Conservation (phyloP, 495 filamentous ascomycete genomes). For the Aspergillus sclerotiicarbonarius region DNA sequence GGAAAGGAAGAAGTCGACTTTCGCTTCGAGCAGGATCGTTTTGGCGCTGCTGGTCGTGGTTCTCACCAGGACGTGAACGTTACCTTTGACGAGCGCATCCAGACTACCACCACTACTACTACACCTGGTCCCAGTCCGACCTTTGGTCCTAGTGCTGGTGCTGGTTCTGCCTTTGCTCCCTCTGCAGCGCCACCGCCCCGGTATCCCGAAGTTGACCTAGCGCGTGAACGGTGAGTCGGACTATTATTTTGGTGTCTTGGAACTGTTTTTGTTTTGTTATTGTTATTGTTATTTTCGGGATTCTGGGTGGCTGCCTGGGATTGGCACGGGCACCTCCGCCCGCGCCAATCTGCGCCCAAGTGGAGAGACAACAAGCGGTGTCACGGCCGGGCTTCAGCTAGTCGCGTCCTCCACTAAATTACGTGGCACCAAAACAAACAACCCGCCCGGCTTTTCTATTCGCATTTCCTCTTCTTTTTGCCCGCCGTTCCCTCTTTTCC, state of each 20-base stretch:
- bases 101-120: neutral
- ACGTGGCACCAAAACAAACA: slow-evolving; percentile 38
- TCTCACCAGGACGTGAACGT: slow-evolving; percentile 48
- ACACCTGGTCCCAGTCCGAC: neutral
- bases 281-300: neutral
- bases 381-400: slow-evolving; percentile 25
- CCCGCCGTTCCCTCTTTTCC: neutral
- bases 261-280: slow-evolving; percentile 4
- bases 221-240: slow-evolving; percentile 50
- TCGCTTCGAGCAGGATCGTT: slow-evolving; percentile 59
- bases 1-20: slow-evolving; percentile 80
- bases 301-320: slow-evolving; percentile 12
- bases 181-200: slow-evolving; percentile 9
- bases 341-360: slow-evolving; percentile 12
- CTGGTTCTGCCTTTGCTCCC: neutral
- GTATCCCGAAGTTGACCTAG: slow-evolving; percentile 52
- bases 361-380: slow-evolving; percentile 29
- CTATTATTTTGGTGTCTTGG: slow-evolving; percentile 2
- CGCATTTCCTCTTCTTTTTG: slow-evolving; percentile 13
- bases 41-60: neutral
- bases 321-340: neutral
- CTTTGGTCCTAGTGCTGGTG: slow-evolving; percentile 24
- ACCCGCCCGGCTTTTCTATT: neutral
- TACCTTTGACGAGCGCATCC: slow-evolving; percentile 21
- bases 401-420: slow-evolving; percentile 32